Base-by-base conservation (phyloP, 352 stramenopile species). In the Phytophthora nicotianae region DNA sequence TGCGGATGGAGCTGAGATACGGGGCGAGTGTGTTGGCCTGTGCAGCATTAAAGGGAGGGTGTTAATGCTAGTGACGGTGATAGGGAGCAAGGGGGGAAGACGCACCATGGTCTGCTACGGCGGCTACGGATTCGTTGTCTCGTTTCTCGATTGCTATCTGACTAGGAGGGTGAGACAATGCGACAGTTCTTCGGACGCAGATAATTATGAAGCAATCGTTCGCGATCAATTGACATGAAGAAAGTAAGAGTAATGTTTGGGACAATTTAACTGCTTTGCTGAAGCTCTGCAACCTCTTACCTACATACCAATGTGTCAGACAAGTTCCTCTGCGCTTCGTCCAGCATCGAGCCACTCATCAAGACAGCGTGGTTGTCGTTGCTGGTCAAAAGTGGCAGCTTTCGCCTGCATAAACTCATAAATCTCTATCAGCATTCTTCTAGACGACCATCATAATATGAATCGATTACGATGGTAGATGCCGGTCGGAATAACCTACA, bases 1-100 rank as follows among this genome's bases (percentile, higher is more conserved):
- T 85, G 58, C 91, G 86, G 68, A 98, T 97, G 46, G 88, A 81
- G 64, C 91, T 88, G 26, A 98, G 76, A 74, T 98, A 98, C 47
- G 95, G 90, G 48, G 91, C 89, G 38, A 97, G 83, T 16, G 89
- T 95, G 67, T 91, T 93, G 48, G 85, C 82, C 85, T 91, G 29
- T 19, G 35, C 8, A 17, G 26, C 26, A 26, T 14, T 40, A 17
- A 6, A 5, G 21, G 19, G 13, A 46, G 33, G 27, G 23, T 14
- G 38, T 16, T 17, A 29, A n/a, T 45, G 53, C 17, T 35, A 38
- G 29, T 17, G 14, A 17, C n/a, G 20, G 6, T 19, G 19, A 11
- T 7, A 54, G 40, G 43, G 40, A n/a, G 32, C 5, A 1, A 24
- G 14, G 20, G 16, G 21, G 24, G n/a, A 24, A 24, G 48, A 52